phyloP scores from a whole-genome alignment of 352 stramenopile species.

The Pythium sp. region DNA sequence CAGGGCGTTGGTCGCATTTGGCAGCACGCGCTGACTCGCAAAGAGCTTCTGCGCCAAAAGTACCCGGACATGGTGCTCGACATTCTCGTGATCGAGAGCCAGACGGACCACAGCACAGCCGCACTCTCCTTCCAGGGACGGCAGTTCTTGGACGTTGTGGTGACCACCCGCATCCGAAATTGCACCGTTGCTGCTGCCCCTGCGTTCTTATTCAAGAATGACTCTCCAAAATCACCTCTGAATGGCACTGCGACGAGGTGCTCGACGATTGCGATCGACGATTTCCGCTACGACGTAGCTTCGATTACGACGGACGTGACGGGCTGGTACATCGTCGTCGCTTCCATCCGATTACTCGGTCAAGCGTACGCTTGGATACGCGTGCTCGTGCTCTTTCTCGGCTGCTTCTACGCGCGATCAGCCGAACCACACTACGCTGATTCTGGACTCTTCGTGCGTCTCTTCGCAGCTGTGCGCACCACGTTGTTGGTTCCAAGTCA shows the following conservation, averaged over 20 bases:
- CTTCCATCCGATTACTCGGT: slow-evolving; percentile 10
- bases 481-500: slow-evolving; percentile 32
- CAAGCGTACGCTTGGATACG: slow-evolving; percentile 20
- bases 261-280: slow-evolving; percentile 13
- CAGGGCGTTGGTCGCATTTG: slow-evolving; percentile 8
- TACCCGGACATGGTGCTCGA: slow-evolving; percentile 19
- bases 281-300: slow-evolving; percentile 18
- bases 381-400: slow-evolving; percentile 14
- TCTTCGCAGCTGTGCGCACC: slow-evolving; percentile 11
- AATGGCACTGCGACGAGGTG: neutral
- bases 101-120: slow-evolving; percentile 9
- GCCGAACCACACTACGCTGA: neutral
- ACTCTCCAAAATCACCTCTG: neutral
- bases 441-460: neutral
- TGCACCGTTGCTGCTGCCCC: neutral
- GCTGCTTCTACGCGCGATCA: slow-evolving; percentile 11
- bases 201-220: neutral
- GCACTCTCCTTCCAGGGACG: slow-evolving; percentile 18
- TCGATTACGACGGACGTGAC: slow-evolving; percentile 9
- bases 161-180: slow-evolving; percentile 9
- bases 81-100: slow-evolving; percentile 22
- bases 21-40: slow-evolving; percentile 10
- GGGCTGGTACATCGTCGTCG: slow-evolving; percentile 12
- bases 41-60: slow-evolving; percentile 1
- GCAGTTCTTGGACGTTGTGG: slow-evolving; percentile 19